Evolutionary conservation across 2,329 filamentous ascomycete genomes (phyloP).

Genomic region (Fusarium sp.): DNA sequence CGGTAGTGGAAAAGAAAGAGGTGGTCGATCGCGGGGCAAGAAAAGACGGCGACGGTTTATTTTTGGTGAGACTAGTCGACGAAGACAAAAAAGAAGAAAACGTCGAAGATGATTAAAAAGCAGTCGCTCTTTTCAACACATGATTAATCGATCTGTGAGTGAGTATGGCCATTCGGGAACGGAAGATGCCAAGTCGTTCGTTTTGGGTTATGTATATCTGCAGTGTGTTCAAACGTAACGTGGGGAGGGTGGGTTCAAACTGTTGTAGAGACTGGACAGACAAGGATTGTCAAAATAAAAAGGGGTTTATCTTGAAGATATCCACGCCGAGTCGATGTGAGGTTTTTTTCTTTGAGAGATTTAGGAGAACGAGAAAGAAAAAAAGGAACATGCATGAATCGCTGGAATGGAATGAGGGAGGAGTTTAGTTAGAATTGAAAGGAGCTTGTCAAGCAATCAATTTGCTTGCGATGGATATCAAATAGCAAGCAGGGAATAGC

Average conservation of each 20-base stretch:
- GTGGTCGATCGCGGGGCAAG: constrained; percentile 23
- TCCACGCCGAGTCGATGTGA: neutral
- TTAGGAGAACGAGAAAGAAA: neutral
- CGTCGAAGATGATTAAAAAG: neutral
- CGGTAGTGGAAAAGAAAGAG: neutral
- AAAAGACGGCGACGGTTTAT: neutral
- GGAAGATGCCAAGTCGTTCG: constrained; percentile 23
- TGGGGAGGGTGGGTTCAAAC: constrained; percentile 22
- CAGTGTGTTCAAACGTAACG: constrained; percentile 18
- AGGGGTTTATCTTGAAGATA: neutral
- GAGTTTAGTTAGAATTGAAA: constrained; percentile 8
- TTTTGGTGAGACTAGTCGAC: neutral
- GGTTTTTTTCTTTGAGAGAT: too few relatives aligned
- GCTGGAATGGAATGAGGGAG: constrained; percentile 23
- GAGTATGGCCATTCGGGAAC: constrained; percentile 2
- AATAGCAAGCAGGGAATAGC: constrained; percentile 1
- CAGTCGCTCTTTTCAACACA: constrained; percentile 24
- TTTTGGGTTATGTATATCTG: constrained; percentile 1
- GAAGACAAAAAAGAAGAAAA: neutral
- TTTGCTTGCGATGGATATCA: neutral
- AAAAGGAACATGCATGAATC: constrained; percentile 16
- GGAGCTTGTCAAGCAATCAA: constrained; percentile 1
- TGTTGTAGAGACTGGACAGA: constrained; percentile 30
- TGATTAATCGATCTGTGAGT: constrained; percentile 7
- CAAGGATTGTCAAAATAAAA: constrained; percentile 35